Conservation (phyloP, 352 stramenopile genomes). For the Globisporangium echinulatum region DNA sequence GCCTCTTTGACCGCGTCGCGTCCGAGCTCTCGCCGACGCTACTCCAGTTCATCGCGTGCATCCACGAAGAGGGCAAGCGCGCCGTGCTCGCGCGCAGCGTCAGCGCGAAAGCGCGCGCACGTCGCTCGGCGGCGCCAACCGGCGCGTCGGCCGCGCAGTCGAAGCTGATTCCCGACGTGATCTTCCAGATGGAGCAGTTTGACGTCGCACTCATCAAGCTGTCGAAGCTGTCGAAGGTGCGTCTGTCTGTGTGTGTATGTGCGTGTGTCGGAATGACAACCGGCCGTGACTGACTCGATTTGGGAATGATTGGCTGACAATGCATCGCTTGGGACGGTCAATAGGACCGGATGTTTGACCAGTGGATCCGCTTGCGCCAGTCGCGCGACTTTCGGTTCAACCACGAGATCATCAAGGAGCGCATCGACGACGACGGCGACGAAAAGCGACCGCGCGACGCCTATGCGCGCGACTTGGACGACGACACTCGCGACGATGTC, state of each 20-base stretch:
- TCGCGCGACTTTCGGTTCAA: constrained; percentile 53
- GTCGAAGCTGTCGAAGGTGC: constrained; percentile 42
- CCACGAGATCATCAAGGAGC: constrained; percentile 22
- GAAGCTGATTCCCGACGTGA: constrained; percentile 56
- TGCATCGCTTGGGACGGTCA: too few species aligned
- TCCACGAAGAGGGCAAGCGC: constrained; percentile 37
- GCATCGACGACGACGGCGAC: constrained; percentile 17
- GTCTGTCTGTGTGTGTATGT: too few species aligned
- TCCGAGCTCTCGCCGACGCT: constrained; percentile 31
- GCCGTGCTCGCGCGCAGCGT: constrained; percentile 5
- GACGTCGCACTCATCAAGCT: constrained; percentile 60
- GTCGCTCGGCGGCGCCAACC: constrained; percentile 1
- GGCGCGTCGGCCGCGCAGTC: constrained; percentile 21
- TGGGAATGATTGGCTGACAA: too few species aligned
- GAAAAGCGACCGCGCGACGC: constrained; percentile 8
- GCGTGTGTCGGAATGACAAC: too few species aligned
- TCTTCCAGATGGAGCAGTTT: constrained; percentile 68
- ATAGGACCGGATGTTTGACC: constrained; percentile 32
- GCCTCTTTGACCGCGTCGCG: constrained; percentile 42
- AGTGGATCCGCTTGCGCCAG: constrained; percentile 43
- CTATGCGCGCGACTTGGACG: constrained; percentile 14
- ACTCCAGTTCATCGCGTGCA: constrained; percentile 44
- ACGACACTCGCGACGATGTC: constrained; percentile 8
- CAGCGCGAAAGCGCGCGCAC: constrained; percentile 1
- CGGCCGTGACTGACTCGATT: too few species aligned